Conservation (phyloP, 371 early-diverging fungal genomes). For the Basidiobolus heterosporus region DNA sequence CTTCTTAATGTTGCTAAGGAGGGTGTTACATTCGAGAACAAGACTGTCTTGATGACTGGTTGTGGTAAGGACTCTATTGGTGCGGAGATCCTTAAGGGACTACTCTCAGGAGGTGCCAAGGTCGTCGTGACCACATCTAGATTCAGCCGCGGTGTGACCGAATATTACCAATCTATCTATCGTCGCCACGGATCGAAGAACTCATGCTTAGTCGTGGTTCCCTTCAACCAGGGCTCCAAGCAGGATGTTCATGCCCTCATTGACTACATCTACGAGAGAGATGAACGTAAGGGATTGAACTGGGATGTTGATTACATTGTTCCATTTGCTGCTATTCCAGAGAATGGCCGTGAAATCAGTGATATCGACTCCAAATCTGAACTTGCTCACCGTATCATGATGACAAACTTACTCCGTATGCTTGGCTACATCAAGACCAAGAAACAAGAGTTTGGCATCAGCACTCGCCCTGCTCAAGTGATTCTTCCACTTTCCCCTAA, state of each 20-base stretch:
- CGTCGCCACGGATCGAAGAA: constrained; percentile 76
- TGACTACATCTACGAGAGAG: constrained; percentile 67
- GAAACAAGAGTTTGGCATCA: constrained; percentile 57
- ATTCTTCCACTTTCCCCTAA: constrained; percentile 88
- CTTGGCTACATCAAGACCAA: constrained; percentile 70
- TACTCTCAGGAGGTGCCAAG: constrained; percentile 79
- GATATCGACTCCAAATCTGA: constrained; percentile 74
- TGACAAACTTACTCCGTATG: constrained; percentile 72
- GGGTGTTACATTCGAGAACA: constrained; percentile 68
- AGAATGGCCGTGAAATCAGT: constrained; percentile 76
- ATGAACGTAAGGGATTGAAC: constrained; percentile 55
- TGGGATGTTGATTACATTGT: constrained; percentile 89
- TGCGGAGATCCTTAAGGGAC: constrained; percentile 66
- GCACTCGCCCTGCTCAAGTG: constrained; percentile 80
- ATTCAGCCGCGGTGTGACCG: constrained; percentile 63
- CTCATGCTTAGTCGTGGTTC: constrained; percentile 75
- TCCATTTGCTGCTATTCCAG: constrained; percentile 90
- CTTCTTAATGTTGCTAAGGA: constrained; percentile 48
- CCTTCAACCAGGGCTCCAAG: constrained; percentile 86
- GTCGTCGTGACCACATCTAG: constrained; percentile 87
- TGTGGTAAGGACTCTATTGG: constrained; percentile 84
- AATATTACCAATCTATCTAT: constrained; percentile 80
- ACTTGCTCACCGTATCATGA: constrained; percentile 81
- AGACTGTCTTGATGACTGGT: constrained; percentile 77
- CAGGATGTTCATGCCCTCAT: constrained; percentile 66